Base-by-base conservation (phyloP, 768 basidiomycete species). In the Cyclocybe aegerita region DNA sequence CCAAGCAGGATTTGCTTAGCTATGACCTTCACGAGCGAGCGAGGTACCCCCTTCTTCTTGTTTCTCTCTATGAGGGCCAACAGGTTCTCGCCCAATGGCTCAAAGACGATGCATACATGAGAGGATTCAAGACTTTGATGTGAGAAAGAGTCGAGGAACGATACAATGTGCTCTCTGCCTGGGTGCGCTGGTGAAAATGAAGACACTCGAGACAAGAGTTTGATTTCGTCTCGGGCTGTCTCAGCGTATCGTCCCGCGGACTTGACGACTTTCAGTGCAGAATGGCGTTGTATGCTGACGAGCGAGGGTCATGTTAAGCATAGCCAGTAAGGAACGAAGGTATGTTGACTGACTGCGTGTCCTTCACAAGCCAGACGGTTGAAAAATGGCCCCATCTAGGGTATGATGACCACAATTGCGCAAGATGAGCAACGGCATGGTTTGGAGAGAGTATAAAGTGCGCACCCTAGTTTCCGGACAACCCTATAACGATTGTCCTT, bases 161-260 rank as follows among this genome's bases (percentile, higher is more conserved):
- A 85, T 53, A 97, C 92, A 49, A 96, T 80, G 63, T 94, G 85
- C 17, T 78, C 70, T 48, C 88, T 79, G 49, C 94, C 94, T 11
- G 82, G 82, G 64, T 96, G 93, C 2, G 73, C 63, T n/a, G 83
- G 86, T 63, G 82, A 86, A 65, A 81, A 78, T 14, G 81, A 76
- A 46, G 81, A 75, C 4, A 95, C 87, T 57, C 85, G 85, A 55
- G 85, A 81, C 36, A 94, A 80, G 32, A 98, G 81, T 65, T 93
- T 91, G 68, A 98, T 98, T 72, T 98, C 96, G 67, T 98, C 96
- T 44, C 88, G 82, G 29, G 96, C 96, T 4, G 96, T 98, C 66
- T 98, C 95, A 53, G 93, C 91, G 71, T 98, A 98, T 57, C 94
- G 86, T 16, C 85, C 83, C 15, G 93, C 95, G 29, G 94, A 96